A percentile compares a stretch with the other conserved stretches of the same genome.
phyloP scores from a whole-genome alignment of 345 rosid genomes.

The Arabidopsis suecica region DNA sequence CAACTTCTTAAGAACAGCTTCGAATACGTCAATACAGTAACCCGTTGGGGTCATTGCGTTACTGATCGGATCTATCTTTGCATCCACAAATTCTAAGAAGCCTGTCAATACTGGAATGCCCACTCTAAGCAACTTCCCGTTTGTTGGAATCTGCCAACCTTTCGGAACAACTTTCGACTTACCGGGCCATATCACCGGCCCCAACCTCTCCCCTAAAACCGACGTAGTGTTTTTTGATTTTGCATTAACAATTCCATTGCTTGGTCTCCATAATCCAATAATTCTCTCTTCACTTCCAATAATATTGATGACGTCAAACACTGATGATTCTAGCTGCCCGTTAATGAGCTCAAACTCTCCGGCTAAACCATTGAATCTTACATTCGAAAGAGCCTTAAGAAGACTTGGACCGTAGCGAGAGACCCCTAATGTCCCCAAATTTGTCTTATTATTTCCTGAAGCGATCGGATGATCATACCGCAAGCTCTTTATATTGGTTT shows the following conservation, averaged over 20 bases:
- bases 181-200: constrained; percentile 54
- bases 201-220: background rate
- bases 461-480: background rate
- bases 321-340: constrained; percentile 45
- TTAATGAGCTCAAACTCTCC: constrained; percentile 49
- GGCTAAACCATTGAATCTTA: constrained; percentile 48
- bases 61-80: background rate
- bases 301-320: constrained; percentile 55
- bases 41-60: constrained; percentile 22
- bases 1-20: constrained; percentile 29
- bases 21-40: constrained; percentile 45
- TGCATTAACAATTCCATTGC: constrained; percentile 17
- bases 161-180: constrained; percentile 41
- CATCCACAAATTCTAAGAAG: constrained; percentile 41
- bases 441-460: background rate
- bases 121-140: constrained; percentile 47
- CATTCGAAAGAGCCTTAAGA: constrained; percentile 30
- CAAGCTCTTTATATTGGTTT: background rate
- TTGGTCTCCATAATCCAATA: constrained; percentile 53
- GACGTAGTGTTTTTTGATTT: background rate
- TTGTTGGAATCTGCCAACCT: constrained; percentile 48
- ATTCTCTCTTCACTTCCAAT: constrained; percentile 33
- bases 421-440: constrained; percentile 19
- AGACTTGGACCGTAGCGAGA: constrained; percentile 47
- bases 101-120: constrained; percentile 51